phyloP scores from a whole-genome alignment of 1,139 yeast genomes.

The Zygoascus meyerae region DNA sequence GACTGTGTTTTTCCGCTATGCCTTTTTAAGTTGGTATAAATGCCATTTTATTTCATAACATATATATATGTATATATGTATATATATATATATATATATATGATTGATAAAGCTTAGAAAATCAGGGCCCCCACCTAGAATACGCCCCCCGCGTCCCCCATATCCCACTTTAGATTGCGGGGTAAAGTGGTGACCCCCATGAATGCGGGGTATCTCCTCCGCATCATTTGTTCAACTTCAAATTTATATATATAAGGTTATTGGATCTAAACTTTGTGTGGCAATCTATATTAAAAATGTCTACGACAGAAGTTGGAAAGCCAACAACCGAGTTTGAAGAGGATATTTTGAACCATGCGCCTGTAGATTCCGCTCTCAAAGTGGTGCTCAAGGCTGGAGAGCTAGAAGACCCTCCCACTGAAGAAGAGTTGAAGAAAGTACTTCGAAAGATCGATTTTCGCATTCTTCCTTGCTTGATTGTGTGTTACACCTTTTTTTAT shows the following conservation, averaged over 20 bases:
- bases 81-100: too few species aligned
- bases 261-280: too few species aligned
- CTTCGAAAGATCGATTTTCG: slow-evolving; percentile 48
- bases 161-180: not conserved
- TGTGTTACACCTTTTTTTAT: slow-evolving; percentile 47
- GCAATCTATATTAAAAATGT: not conserved
- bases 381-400: slow-evolving; percentile 19
- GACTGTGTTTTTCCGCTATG: too few species aligned
- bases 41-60: too few species aligned
- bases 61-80: too few species aligned
- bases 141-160: too few species aligned
- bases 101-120: too few species aligned
- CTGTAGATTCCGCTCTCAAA: slow-evolving; percentile 9
- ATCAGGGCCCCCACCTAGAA: too few species aligned
- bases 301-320: not conserved
- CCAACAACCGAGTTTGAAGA: slow-evolving; percentile 2
- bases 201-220: not conserved
- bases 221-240: too few species aligned
- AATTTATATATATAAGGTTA: too few species aligned
- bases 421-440: slow-evolving; percentile 33
- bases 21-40: too few species aligned
- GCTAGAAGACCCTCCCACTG: slow-evolving; percentile 23
- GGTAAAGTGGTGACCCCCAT: not conserved
- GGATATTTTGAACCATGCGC: not conserved
- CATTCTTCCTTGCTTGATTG: slow-evolving; percentile 40